phyloP scores from a whole-genome alignment of 2,329 filamentous ascomycete genomes.

The Sporothrix phasma region DNA sequence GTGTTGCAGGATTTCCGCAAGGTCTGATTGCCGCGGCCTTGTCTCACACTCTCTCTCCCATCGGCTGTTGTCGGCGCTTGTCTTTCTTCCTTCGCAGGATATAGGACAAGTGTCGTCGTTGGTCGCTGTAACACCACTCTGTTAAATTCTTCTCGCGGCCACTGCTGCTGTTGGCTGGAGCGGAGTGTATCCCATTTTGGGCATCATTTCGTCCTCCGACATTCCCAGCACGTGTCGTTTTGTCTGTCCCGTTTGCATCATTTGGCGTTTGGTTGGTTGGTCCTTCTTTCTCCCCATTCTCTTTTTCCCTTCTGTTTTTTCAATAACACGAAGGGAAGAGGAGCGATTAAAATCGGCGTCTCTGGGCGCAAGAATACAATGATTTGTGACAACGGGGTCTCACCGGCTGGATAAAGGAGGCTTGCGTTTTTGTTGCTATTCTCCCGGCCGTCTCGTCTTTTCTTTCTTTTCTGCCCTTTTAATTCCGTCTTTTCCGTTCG shows the following conservation, averaged over 20 bases:
- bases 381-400: constrained; percentile 10
- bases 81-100: neutral
- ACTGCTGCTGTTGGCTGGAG: neutral
- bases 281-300: neutral
- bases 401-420: constrained; percentile 8
- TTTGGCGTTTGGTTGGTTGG: neutral
- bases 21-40: constrained; percentile 1
- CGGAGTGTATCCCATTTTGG: neutral
- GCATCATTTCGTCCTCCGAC: neutral
- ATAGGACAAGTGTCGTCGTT: neutral
- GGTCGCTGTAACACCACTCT: constrained; percentile 15
- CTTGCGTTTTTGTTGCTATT: neutral
- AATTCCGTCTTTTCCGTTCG: neutral
- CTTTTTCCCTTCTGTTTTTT: neutral
- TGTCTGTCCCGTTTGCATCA: constrained; percentile 4
- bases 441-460: neutral
- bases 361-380: constrained; percentile 13
- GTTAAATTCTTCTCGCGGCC: neutral
- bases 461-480: neutral
- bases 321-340: neutral
- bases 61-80: neutral
- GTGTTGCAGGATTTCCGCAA: constrained; percentile 52
- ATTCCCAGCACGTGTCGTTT: neutral
- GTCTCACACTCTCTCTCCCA: neutral
- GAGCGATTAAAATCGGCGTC: constrained; percentile 1